Percentiles rank a stretch among this genome's conserved stretches.
These are phyloP conservation scores for Starmerella vaccinii DNA, from an alignment of 805 yeast genomes.

Conservation along the genomic window DNA sequence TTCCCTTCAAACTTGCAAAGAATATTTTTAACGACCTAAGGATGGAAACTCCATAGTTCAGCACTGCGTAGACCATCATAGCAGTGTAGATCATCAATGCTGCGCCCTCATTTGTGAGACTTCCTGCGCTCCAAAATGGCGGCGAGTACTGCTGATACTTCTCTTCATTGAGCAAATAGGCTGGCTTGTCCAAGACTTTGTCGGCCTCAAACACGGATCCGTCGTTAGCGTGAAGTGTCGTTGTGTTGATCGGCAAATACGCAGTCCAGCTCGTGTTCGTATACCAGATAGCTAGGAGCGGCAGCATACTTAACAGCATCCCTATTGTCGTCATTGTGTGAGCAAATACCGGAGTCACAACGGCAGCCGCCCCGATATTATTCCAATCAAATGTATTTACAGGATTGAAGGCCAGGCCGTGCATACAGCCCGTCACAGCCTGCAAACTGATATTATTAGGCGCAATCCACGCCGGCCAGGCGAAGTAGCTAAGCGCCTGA, in stretches of 20 bases:
- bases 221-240: slow-evolving; percentile 33
- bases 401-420: slow-evolving; percentile 39
- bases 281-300: slow-evolving; percentile 33
- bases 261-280: slow-evolving; percentile 42
- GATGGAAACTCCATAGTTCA: slow-evolving; percentile 36
- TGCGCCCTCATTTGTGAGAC: slow-evolving; percentile 44
- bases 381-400: slow-evolving; percentile 41
- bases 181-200: slow-evolving; percentile 35
- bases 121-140: slow-evolving; percentile 49
- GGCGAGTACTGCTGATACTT: slow-evolving; percentile 45
- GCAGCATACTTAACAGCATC: slow-evolving; percentile 30
- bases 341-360: slow-evolving; percentile 40
- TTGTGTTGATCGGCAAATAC: slow-evolving; percentile 43
- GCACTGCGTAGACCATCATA: slow-evolving; percentile 40
- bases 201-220: slow-evolving; percentile 38
- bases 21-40: slow-evolving; percentile 25
- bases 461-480: slow-evolving; percentile 52
- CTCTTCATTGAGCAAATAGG: slow-evolving; percentile 32
- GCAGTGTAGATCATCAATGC: slow-evolving; percentile 44
- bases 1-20: slow-evolving; percentile 4
- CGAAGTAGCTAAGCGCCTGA: slow-evolving; percentile 51
- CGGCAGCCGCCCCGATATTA: slow-evolving; percentile 27
- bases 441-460: slow-evolving; percentile 48
- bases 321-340: slow-evolving; percentile 32
- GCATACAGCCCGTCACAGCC: slow-evolving; percentile 49